Percentiles rank a stretch among this genome's conserved stretches.
These are phyloP conservation scores for Kalanchoe fedtschenkoi DNA, from an alignment of 164 flowering plant genomes.

Conservation along the genomic window DNA sequence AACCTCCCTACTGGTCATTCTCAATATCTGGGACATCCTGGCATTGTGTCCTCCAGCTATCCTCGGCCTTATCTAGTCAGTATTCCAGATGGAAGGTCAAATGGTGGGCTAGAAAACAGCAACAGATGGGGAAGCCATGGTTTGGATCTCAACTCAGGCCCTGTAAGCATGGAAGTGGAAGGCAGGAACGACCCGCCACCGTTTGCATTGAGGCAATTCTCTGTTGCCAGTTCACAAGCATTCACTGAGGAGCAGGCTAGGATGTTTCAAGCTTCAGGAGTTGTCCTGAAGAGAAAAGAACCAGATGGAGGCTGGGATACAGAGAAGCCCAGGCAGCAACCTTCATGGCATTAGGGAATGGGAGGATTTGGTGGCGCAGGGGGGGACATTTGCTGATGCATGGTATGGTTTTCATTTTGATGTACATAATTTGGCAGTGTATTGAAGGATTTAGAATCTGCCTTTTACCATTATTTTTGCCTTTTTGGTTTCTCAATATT, in stretches of 20 bases:
- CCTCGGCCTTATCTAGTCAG: slow-evolving; percentile 55
- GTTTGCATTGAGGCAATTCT: slow-evolving; percentile 33
- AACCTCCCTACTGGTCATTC: slow-evolving; percentile 41
- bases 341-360: slow-evolving; percentile 50
- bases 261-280: slow-evolving; percentile 45
- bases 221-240: slow-evolving; percentile 45
- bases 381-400: neutral
- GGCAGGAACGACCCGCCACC: slow-evolving; percentile 51
- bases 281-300: slow-evolving; percentile 43
- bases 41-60: slow-evolving; percentile 41
- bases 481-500: neutral
- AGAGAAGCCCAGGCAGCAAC: slow-evolving; percentile 33
- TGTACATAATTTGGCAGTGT: slow-evolving; percentile 4
- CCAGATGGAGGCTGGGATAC: slow-evolving; percentile 55
- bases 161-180: slow-evolving; percentile 48
- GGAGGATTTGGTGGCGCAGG: slow-evolving; percentile 10
- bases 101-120: slow-evolving; percentile 31
- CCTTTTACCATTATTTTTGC: slow-evolving; percentile 5
- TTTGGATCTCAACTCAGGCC: slow-evolving; percentile 87
- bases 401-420: neutral
- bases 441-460: slow-evolving; percentile 2
- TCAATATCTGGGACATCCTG: slow-evolving; percentile 43
- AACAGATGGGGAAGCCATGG: slow-evolving; percentile 63
- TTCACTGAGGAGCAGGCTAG: slow-evolving; percentile 50
- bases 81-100: slow-evolving; percentile 31